phyloP scores from a whole-genome alignment of 805 yeast genomes.

The Saturnispora kantuleensis region DNA sequence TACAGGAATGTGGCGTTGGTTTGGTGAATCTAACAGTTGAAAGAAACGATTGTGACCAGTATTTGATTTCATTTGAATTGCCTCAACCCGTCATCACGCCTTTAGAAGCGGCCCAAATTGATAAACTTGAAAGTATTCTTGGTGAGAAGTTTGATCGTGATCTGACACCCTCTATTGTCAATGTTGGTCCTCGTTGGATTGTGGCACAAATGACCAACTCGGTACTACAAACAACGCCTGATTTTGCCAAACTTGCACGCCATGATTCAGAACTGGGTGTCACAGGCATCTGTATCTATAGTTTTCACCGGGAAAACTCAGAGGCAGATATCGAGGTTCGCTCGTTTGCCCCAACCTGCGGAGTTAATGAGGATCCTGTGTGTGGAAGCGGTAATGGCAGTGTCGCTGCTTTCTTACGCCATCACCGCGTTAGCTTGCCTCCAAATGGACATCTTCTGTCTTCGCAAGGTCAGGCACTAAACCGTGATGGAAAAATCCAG shows the following conservation, averaged over 20 bases:
- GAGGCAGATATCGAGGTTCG: constrained; percentile 30
- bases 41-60: not conserved
- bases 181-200: constrained; percentile 42
- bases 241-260: constrained; percentile 19
- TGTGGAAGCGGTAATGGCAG: constrained; percentile 42
- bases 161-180: constrained; percentile 22
- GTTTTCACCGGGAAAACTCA: constrained; percentile 17
- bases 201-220: constrained; percentile 27
- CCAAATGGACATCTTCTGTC: not conserved
- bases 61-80: constrained; percentile 1
- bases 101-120: not conserved
- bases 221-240: constrained; percentile 28
- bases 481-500: constrained; percentile 5
- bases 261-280: constrained; percentile 17
- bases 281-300: constrained; percentile 33
- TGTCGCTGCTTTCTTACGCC: constrained; percentile 4
- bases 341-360: constrained; percentile 29
- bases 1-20: constrained; percentile 40
- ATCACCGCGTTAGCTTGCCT: not conserved
- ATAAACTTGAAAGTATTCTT: constrained; percentile 1
- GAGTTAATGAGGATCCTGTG: constrained; percentile 41
- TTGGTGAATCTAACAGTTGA: constrained; percentile 11
- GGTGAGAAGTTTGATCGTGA: constrained; percentile 1
- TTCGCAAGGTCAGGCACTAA: constrained; percentile 1
- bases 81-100: constrained; percentile 1